These are phyloP conservation scores for Didymella pomorum DNA, from an alignment of 2,329 filamentous ascomycete species.

Conservation along the genomic window DNA sequence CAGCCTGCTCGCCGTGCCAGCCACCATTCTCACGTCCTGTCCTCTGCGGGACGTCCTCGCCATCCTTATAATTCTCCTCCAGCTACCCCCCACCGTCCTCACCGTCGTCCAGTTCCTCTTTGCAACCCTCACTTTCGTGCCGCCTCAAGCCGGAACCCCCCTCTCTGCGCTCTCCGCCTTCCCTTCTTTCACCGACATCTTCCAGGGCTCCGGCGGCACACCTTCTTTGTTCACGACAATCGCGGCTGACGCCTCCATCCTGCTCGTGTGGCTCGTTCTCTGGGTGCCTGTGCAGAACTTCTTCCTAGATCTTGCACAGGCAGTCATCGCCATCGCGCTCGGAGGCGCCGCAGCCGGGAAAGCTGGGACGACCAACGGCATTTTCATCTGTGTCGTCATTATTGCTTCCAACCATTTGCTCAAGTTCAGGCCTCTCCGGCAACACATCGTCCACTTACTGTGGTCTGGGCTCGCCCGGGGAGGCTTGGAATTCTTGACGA, in stretches of 20 bases:
- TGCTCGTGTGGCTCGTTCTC: slow-evolving; percentile 85
- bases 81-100: slow-evolving; percentile 86
- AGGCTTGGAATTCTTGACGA: slow-evolving; percentile 51
- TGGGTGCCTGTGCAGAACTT: slow-evolving; percentile 89
- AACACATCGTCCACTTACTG: slow-evolving; percentile 51
- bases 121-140: slow-evolving; percentile 90
- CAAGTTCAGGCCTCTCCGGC: slow-evolving; percentile 61
- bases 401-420: slow-evolving; percentile 63
- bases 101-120: slow-evolving; percentile 92
- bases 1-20: slow-evolving; percentile 75
- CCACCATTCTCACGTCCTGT: slow-evolving; percentile 87
- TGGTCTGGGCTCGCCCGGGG: slow-evolving; percentile 52
- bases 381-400: slow-evolving; percentile 74
- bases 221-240: slow-evolving; percentile 86
- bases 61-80: slow-evolving; percentile 94
- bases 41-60: slow-evolving; percentile 94
- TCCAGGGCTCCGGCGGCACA: slow-evolving; percentile 84
- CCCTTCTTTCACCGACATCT: slow-evolving; percentile 87
- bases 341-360: slow-evolving; percentile 79
- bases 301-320: slow-evolving; percentile 87
- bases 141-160: slow-evolving; percentile 75
- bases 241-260: slow-evolving; percentile 81
- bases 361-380: slow-evolving; percentile 74
- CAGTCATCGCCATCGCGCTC: slow-evolving; percentile 89
- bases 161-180: slow-evolving; percentile 76